These are phyloP conservation scores for Syzygium malaccense DNA, from an alignment of 441 rosid genomes.

Conservation along the genomic window DNA sequence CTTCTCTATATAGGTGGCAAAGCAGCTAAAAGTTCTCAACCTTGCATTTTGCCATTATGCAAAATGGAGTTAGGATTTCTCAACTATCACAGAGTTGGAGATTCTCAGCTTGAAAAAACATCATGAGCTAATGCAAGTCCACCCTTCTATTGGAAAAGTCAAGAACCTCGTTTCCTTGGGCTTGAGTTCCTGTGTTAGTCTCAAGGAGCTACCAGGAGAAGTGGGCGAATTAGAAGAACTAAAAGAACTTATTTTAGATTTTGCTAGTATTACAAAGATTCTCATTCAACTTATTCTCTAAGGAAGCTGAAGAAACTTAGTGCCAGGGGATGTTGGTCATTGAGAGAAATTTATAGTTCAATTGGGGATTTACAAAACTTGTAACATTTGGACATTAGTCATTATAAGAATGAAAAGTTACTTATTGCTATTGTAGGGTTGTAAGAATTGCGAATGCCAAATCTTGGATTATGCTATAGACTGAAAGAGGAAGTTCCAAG, in stretches of 20 bases:
- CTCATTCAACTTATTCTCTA: background rate
- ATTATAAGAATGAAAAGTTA: background rate
- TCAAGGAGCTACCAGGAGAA: background rate
- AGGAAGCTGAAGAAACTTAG: background rate
- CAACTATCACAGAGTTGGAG: background rate
- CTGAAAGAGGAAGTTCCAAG: too few species aligned
- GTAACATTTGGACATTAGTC: background rate
- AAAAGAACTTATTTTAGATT: too few species aligned
- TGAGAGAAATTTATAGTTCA: background rate
- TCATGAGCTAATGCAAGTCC: background rate
- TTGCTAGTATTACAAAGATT: background rate
- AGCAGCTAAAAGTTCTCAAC: background rate
- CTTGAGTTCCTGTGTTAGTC: background rate
- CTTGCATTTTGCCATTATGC: rapidly evolving
- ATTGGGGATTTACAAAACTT: background rate
- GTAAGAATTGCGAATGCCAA: background rate
- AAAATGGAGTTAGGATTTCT: background rate
- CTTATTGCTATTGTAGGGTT: background rate
- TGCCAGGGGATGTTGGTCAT: rapidly evolving
- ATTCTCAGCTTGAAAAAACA: background rate
- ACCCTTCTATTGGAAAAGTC: too few species aligned
- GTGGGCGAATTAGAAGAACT: background rate
- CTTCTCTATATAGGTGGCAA: background rate
- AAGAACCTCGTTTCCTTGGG: background rate
- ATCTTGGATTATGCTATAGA: too few species aligned